These are phyloP conservation scores for Ceratopteris richardii DNA, from an alignment of 75 land plant species.

Conservation along the genomic window DNA sequence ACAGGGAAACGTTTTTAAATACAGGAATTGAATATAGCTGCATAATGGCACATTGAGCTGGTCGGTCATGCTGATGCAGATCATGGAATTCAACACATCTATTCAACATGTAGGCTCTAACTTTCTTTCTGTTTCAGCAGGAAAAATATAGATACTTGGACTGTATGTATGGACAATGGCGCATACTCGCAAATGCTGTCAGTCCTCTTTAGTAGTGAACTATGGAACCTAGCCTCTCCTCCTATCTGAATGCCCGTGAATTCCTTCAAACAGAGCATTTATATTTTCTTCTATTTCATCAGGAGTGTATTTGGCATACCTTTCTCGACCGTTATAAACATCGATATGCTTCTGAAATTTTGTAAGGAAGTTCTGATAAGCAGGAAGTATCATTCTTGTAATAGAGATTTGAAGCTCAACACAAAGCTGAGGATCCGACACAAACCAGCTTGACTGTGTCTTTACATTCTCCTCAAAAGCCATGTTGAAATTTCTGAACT, in stretches of 20 bases:
- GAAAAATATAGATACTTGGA: too few relatives aligned
- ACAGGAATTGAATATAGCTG: too few relatives aligned
- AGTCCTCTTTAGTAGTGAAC: too few relatives aligned
- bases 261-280: slow-evolving; percentile 57
- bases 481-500: slow-evolving; percentile 73
- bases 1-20: too few relatives aligned
- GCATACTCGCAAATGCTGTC: too few relatives aligned
- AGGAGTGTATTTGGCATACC: slow-evolving; percentile 63
- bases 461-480: slow-evolving; percentile 71
- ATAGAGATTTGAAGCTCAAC: slow-evolving; percentile 69
- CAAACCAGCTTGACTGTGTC: slow-evolving; percentile 67
- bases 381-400: slow-evolving; percentile 69
- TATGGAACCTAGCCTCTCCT: slow-evolving; percentile 30
- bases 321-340: slow-evolving; percentile 49
- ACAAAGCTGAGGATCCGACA: slow-evolving; percentile 69
- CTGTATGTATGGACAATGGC: too few relatives aligned
- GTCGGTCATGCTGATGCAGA: too few relatives aligned
- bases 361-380: slow-evolving; percentile 79
- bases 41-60: too few relatives aligned
- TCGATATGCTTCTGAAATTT: slow-evolving; percentile 49
- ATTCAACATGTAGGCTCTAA: too few relatives aligned
- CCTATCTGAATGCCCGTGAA: slow-evolving; percentile 25
- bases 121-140: too few relatives aligned
- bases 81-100: too few relatives aligned
- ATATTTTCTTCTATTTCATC: slow-evolving; percentile 60